Percentiles rank a stretch among this genome's conserved stretches.
phyloP scores from a whole-genome alignment of 371 early-diverging fungal species.

The Pancytospora philotis region DNA sequence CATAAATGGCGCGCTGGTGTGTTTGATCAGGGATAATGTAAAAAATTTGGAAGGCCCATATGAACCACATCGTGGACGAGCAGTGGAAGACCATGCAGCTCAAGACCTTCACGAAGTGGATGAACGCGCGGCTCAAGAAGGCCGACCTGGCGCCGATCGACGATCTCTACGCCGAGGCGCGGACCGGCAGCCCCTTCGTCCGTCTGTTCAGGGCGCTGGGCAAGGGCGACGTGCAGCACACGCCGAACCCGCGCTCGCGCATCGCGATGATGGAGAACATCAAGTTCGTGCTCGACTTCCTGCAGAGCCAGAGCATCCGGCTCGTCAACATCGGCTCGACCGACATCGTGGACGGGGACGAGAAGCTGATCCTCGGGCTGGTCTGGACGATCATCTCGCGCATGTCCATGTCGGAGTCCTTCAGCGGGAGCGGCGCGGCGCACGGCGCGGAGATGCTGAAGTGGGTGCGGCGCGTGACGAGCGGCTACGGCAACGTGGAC shows the following conservation, averaged over 20 bases:
- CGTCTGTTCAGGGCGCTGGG: slow-evolving; percentile 60
- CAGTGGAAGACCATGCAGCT: slow-evolving; percentile 64
- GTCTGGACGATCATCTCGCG: slow-evolving; percentile 90
- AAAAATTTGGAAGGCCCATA: too few relatives aligned
- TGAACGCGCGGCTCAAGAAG: slow-evolving; percentile 71
- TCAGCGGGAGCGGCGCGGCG: slow-evolving; percentile 7
- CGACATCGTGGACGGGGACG: slow-evolving; percentile 84
- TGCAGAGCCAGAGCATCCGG: slow-evolving; percentile 69
- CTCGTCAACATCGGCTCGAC: slow-evolving; percentile 79
- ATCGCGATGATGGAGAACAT: slow-evolving; percentile 88
- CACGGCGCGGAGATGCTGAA: slow-evolving; percentile 71
- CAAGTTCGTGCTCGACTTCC: slow-evolving; percentile 77
- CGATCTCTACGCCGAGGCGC: slow-evolving; percentile 65
- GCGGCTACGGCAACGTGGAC: slow-evolving; percentile 66
- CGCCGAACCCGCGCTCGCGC: slow-evolving; percentile 71
- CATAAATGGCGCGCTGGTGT: too few relatives aligned
- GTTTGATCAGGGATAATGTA: too few relatives aligned
- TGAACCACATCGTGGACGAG: slow-evolving; percentile 24
- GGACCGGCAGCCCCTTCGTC: slow-evolving; percentile 65
- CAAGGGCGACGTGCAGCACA: slow-evolving; percentile 69
- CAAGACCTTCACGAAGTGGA: slow-evolving; percentile 68
- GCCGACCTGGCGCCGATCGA: slow-evolving; percentile 63
- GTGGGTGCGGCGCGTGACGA: slow-evolving; percentile 88
- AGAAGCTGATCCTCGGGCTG: slow-evolving; percentile 83
- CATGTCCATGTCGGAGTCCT: slow-evolving; percentile 72